These are phyloP conservation scores for Globisporangium barbulae DNA, from an alignment of 352 stramenopile genomes.

Conservation along the genomic window DNA sequence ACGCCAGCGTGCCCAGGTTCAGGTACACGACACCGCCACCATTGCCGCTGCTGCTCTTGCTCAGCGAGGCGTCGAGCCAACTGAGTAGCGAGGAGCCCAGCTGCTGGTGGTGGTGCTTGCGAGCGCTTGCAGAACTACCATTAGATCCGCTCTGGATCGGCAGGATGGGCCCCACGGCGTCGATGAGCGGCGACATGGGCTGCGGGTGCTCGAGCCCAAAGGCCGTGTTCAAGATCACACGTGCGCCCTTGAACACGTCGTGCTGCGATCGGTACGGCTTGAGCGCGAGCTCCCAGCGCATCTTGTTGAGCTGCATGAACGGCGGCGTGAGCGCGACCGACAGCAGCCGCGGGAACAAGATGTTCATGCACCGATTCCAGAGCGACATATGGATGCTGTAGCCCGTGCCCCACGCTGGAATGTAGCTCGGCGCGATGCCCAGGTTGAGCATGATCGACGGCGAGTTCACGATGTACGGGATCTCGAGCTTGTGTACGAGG, in stretches of 20 bases:
- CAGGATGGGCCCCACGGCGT: constrained; percentile 74
- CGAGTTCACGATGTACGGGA: constrained; percentile 83
- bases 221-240: constrained; percentile 87
- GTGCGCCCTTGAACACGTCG: constrained; percentile 83
- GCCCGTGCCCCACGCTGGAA: constrained; percentile 82
- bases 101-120: constrained; percentile 5
- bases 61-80: constrained; percentile 33
- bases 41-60: constrained; percentile 2
- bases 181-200: constrained; percentile 69
- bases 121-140: constrained; percentile 2
- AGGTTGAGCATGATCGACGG: constrained; percentile 86
- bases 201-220: constrained; percentile 83
- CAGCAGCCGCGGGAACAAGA: constrained; percentile 82
- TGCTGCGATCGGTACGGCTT: constrained; percentile 79
- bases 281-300: constrained; percentile 73
- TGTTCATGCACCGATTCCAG: constrained; percentile 88
- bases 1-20: constrained; percentile 74
- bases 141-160: constrained; percentile 16
- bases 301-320: constrained; percentile 89
- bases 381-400: constrained; percentile 83
- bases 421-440: constrained; percentile 62
- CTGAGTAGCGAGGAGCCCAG: constrained; percentile 23
- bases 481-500: constrained; percentile 68
- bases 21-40: constrained; percentile 58
- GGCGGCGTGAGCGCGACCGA: constrained; percentile 84